phyloP scores from a whole-genome alignment of 2,329 filamentous ascomycete genomes.

The Aspergillus sp. region DNA sequence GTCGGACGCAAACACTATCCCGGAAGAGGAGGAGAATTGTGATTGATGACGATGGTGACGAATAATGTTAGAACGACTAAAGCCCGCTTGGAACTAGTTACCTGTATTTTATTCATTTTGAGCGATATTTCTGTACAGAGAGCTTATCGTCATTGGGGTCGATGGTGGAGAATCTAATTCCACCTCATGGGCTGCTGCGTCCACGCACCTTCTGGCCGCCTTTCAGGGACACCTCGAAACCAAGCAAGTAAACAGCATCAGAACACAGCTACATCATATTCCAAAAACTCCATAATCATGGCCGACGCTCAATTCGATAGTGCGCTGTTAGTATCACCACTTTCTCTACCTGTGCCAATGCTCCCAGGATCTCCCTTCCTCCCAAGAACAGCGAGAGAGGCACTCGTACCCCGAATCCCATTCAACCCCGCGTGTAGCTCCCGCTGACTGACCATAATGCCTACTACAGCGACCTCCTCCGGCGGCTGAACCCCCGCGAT shows the following conservation, averaged over 20 bases:
- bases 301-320: slow-evolving; percentile 56
- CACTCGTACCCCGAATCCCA: slow-evolving; percentile 4
- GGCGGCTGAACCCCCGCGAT: slow-evolving; percentile 92
- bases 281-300: slow-evolving; percentile 36
- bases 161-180: slow-evolving; percentile 14
- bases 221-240: slow-evolving; percentile 14
- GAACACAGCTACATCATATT: slow-evolving; percentile 15
- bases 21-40: slow-evolving; percentile 28
- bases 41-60: slow-evolving; percentile 38
- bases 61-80: slow-evolving; percentile 18
- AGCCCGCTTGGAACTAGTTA: slow-evolving; percentile 15
- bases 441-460: slow-evolving; percentile 33
- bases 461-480: slow-evolving; percentile 82
- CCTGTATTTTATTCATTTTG: slow-evolving; percentile 7
- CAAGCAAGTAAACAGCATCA: slow-evolving; percentile 28
- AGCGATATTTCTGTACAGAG: neutral
- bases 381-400: neutral
- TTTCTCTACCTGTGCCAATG: neutral
- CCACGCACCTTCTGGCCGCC: slow-evolving; percentile 27
- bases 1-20: slow-evolving; percentile 20
- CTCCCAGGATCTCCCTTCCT: slow-evolving; percentile 1
- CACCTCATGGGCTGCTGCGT: slow-evolving; percentile 19
- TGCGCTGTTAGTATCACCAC: slow-evolving; percentile 49
- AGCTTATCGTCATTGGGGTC: neutral
- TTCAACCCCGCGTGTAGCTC: slow-evolving; percentile 30